phyloP scores from a whole-genome alignment of 208 protist genomes.

The Wallacemonas rigidus region DNA sequence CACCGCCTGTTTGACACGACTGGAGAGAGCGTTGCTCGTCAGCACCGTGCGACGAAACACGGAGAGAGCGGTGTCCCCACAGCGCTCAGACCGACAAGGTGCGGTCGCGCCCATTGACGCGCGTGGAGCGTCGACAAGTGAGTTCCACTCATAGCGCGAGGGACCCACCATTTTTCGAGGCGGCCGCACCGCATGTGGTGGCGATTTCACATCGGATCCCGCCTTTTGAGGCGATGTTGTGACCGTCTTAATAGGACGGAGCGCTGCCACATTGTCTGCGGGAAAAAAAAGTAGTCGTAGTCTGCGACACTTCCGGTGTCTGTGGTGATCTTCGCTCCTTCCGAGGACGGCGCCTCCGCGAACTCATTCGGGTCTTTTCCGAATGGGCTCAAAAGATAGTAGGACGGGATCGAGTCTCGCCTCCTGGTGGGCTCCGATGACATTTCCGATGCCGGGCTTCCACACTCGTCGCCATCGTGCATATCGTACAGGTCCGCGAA shows the following conservation, averaged over 20 bases:
- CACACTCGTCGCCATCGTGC: background rate
- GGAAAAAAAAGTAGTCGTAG: background rate
- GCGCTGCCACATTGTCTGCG: background rate
- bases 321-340: background rate
- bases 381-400: background rate
- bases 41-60: background rate
- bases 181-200: background rate
- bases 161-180: background rate
- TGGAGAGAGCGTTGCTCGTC: background rate
- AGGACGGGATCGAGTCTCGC: background rate
- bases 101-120: background rate
- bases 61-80: background rate
- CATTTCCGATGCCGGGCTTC: background rate
- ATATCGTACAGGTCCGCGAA: background rate
- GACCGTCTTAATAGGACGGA: no score
- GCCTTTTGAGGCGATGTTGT: no score
- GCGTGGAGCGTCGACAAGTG: background rate
- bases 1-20: background rate
- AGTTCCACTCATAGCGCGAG: constrained; percentile 3
- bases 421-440: no score
- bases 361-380: background rate
- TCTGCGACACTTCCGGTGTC: background rate
- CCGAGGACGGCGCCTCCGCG: background rate
- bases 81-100: background rate
- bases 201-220: no score